Evolutionary conservation across 129 eudicot genomes (phyloP).

Genomic region (Arctium minus): DNA sequence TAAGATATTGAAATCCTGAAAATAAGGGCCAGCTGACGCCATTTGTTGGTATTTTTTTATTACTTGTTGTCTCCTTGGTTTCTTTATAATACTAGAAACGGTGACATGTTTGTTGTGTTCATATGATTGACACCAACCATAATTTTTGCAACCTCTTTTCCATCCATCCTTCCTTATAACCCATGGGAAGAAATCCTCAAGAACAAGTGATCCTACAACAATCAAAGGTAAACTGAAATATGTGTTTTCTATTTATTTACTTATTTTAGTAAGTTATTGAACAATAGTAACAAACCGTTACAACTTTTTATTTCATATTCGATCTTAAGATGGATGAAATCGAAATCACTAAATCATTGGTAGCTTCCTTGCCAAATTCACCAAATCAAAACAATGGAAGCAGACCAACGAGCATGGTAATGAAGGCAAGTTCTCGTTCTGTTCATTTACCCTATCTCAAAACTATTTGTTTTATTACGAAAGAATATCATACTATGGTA

Average conservation of each 20-base stretch:
- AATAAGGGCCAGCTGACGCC: conserved; percentile 17
- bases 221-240: conserved; percentile 33
- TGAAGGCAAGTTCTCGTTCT: conserved; percentile 51
- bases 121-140: conserved; percentile 22
- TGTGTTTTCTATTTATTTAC: neutral
- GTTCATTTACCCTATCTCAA: neutral
- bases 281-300: neutral
- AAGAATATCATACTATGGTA: neutral
- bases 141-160: conserved; percentile 5
- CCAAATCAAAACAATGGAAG: conserved; percentile 51
- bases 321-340: conserved; percentile 37
- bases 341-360: conserved; percentile 33
- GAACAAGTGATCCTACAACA: conserved; percentile 44
- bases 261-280: neutral
- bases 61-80: conserved; percentile 22
- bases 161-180: neutral
- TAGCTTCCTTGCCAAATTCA: conserved; percentile 45
- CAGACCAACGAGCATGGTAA: conserved; percentile 78
- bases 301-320: neutral
- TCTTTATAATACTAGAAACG: conserved; percentile 13
- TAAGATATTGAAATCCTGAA: neutral
- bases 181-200: conserved; percentile 53
- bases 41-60: conserved; percentile 6
- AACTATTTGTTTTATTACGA: neutral
- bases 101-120: conserved; percentile 33